These are phyloP conservation scores for Colletotrichum cereale DNA, from an alignment of 2,329 filamentous ascomycete species.

Conservation along the genomic window DNA sequence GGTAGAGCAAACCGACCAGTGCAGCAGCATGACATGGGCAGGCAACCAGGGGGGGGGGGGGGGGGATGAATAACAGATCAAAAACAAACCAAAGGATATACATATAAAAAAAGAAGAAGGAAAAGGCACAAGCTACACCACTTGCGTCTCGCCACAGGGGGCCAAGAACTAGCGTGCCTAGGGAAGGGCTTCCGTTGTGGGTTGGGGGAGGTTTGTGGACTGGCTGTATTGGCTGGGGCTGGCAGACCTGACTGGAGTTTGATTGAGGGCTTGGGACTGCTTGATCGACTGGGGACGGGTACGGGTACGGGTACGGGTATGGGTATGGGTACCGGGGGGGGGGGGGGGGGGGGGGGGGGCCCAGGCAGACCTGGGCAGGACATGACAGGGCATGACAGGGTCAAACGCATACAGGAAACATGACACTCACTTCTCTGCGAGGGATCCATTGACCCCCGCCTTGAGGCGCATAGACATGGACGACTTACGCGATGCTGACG, in stretches of 20 bases:
- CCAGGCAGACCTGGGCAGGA: slow-evolving; percentile 1
- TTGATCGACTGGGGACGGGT: slow-evolving; percentile 18
- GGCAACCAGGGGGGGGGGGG: too few relatives aligned
- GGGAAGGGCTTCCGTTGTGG: background rate
- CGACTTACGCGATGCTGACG: slow-evolving; percentile 48
- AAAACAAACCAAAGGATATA: too few relatives aligned
- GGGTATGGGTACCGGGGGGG: background rate
- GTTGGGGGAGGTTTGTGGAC: background rate
- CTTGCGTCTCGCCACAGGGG: slow-evolving; percentile 20
- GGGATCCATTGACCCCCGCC: slow-evolving; percentile 59
- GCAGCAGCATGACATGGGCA: background rate
- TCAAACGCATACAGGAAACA: slow-evolving; percentile 7
- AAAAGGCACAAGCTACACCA: slow-evolving; percentile 28
- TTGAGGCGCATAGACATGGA: slow-evolving; percentile 49
- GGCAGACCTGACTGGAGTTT: slow-evolving; percentile 18
- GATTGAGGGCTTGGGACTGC: slow-evolving; percentile 10
- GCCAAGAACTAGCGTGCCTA: background rate
- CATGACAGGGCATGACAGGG: slow-evolving; percentile 13
- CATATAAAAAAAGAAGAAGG: background rate
- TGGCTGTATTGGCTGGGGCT: slow-evolving; percentile 6
- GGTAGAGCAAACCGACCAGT: slow-evolving; percentile 1
- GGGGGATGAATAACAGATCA: too few relatives aligned
- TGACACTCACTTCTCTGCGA: slow-evolving; percentile 50
- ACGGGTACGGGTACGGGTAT: background rate
- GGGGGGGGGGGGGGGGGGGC: too few relatives aligned